phyloP scores from a whole-genome alignment of 225 moss, liverwort and hornwort species.

The Marchantia polymorpha region DNA sequence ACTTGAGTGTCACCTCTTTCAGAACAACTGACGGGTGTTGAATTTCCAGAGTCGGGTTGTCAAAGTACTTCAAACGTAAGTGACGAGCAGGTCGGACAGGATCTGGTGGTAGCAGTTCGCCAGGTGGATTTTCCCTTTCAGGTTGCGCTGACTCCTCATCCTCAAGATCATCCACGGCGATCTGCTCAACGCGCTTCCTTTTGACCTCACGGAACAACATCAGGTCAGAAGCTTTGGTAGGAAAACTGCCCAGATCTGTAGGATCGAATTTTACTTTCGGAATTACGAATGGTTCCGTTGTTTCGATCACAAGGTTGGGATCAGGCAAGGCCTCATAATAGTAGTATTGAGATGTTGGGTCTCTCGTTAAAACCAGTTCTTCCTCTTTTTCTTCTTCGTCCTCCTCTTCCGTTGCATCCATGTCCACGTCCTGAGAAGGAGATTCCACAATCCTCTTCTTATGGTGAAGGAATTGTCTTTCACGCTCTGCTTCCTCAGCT shows the following conservation, averaged over 20 bases:
- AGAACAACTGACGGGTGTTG: constrained; percentile 58
- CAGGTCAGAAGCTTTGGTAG: constrained; percentile 24
- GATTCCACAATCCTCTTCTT: background rate
- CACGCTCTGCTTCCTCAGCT: constrained; percentile 10
- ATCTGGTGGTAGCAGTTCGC: constrained; percentile 21
- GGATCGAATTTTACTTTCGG: constrained; percentile 21
- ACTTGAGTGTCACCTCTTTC: constrained; percentile 59
- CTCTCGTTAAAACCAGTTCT: constrained; percentile 22
- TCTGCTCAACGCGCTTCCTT: constrained; percentile 13
- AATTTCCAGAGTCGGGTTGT: constrained; percentile 70
- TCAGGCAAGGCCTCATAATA: constrained; percentile 26
- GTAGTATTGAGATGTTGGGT: constrained; percentile 20
- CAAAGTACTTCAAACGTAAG: constrained; percentile 47
- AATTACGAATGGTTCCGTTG: background rate
- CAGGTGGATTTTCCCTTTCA: constrained; percentile 36
- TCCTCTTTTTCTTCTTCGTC: constrained; percentile 22
- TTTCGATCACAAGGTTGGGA: constrained; percentile 15
- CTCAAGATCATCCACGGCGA: constrained; percentile 18
- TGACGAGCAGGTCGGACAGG: constrained; percentile 34
- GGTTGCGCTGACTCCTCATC: constrained; percentile 12
- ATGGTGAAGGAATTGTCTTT: background rate
- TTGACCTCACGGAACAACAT: constrained; percentile 27
- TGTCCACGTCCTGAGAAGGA: background rate
- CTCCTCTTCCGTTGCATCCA: constrained; percentile 8
- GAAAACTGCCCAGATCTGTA: constrained; percentile 33